Evolutionary conservation across 2,329 filamentous ascomycete genomes (phyloP).

Genomic region (Trichoderma arundinaceum): DNA sequence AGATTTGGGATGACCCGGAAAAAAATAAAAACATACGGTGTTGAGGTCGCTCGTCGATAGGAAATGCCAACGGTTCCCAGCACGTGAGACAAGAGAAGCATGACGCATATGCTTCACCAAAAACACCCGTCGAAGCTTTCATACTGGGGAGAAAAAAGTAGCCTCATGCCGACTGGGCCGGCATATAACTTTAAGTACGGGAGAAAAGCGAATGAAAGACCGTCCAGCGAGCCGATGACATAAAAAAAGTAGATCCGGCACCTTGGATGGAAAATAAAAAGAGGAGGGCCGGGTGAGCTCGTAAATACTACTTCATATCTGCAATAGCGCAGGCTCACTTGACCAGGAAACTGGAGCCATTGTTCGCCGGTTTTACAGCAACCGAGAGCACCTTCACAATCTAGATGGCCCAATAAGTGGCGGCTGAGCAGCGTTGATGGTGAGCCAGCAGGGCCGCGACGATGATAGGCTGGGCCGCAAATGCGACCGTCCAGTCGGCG

Average conservation of each 20-base stretch:
- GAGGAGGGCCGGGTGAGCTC: conserved; percentile 31
- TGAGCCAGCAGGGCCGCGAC: conserved; percentile 32
- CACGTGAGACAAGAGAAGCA: conserved; percentile 57
- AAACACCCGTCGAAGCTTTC: conserved; percentile 51
- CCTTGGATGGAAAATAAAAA: conserved; percentile 30
- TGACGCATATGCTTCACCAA: conserved; percentile 51
- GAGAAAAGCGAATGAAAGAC: conserved; percentile 35
- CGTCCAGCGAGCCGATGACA: conserved; percentile 36
- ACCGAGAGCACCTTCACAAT: conserved; percentile 25
- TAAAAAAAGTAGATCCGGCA: conserved; percentile 31
- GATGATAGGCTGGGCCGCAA: conserved; percentile 44
- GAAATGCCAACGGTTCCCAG: conserved; percentile 50
- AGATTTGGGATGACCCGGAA: too few relatives aligned
- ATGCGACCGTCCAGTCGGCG: conserved; percentile 45
- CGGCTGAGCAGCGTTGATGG: conserved; percentile 37
- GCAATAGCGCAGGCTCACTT: conserved; percentile 34
- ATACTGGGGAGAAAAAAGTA: conserved; percentile 41
- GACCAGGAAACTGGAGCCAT: conserved; percentile 31
- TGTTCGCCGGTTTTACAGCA: conserved; percentile 32
- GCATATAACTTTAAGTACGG: conserved; percentile 30
- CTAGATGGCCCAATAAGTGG: conserved; percentile 32
- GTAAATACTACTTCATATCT: conserved; percentile 30
- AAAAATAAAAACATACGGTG: conserved; percentile 44
- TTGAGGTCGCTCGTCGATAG: conserved; percentile 48
- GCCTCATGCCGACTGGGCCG: conserved; percentile 33